These are phyloP conservation scores for Phytopythium ostracodes DNA, from an alignment of 352 stramenopile species.

Conservation along the genomic window DNA sequence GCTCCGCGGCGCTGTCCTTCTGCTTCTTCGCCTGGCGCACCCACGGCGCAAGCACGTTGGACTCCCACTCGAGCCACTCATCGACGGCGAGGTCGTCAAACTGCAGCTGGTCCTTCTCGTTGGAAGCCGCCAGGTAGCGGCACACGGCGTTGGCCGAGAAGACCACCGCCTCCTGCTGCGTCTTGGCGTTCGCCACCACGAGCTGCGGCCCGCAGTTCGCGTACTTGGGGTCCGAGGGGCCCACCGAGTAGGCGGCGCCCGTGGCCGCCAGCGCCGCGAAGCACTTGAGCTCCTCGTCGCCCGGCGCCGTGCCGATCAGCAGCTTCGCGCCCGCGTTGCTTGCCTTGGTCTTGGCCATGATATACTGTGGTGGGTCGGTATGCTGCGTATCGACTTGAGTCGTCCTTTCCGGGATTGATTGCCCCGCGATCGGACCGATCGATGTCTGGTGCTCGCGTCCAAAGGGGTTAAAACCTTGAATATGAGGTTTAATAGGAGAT, in stretches of 20 bases:
- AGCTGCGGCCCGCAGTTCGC: slow-evolving; percentile 53
- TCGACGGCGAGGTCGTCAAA: slow-evolving; percentile 74
- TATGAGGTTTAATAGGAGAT: background rate
- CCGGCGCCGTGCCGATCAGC: slow-evolving; percentile 51
- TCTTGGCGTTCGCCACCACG: slow-evolving; percentile 18
- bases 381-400: background rate
- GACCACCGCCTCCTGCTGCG: slow-evolving; percentile 29
- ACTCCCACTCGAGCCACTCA: slow-evolving; percentile 84
- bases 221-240: slow-evolving; percentile 52
- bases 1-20: slow-evolving; percentile 12
- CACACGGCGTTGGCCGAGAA: slow-evolving; percentile 79
- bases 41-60: slow-evolving; percentile 54
- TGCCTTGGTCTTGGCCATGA: slow-evolving; percentile 5
- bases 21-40: slow-evolving; percentile 53
- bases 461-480: background rate
- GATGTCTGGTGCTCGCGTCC: background rate
- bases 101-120: slow-evolving; percentile 34
- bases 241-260: slow-evolving; percentile 40
- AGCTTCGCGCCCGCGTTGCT: slow-evolving; percentile 41
- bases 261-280: slow-evolving; percentile 60
- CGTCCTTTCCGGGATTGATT: background rate
- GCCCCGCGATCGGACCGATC: no score
- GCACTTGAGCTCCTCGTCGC: slow-evolving; percentile 81
- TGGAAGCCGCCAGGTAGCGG: slow-evolving; percentile 60
- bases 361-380: no score